These are phyloP conservation scores for Aphanomyces stellatus DNA, from an alignment of 352 stramenopile genomes.

Conservation along the genomic window DNA sequence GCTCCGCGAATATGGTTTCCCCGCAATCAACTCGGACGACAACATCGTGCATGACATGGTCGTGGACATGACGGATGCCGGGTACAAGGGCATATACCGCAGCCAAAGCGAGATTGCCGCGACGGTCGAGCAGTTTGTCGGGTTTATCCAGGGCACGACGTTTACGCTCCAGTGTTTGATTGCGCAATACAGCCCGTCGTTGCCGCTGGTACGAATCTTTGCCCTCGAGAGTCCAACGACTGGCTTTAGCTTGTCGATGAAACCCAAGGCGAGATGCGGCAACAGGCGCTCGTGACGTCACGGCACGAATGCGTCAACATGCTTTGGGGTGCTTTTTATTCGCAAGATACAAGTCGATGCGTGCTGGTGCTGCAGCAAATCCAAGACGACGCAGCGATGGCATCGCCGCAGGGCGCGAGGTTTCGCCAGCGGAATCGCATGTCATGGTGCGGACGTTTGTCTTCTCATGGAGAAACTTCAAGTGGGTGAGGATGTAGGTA, in stretches of 20 bases:
- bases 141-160: not conserved
- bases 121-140: not conserved
- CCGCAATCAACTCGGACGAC: not conserved
- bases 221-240: not conserved
- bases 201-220: not conserved
- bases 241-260: not conserved
- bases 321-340: not conserved
- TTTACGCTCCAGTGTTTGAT: not conserved
- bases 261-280: not conserved
- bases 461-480: too few species aligned
- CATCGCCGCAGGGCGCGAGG: not conserved
- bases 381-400: not conserved
- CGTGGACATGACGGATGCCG: not conserved
- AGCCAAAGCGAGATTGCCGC: not conserved
- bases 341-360: not conserved
- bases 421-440: not conserved
- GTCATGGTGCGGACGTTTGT: too few species aligned
- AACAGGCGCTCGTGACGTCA: not conserved
- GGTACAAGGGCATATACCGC: not conserved
- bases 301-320: not conserved
- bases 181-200: not conserved
- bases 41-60: not conserved
- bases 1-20: not conserved
- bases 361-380: slow-evolving; percentile 1
- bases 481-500: too few species aligned